Percentiles rank a stretch among this genome's conserved stretches.
These are phyloP conservation scores for Lycium barbarum DNA, from an alignment of 257 asterid genomes.

Conservation along the genomic window DNA sequence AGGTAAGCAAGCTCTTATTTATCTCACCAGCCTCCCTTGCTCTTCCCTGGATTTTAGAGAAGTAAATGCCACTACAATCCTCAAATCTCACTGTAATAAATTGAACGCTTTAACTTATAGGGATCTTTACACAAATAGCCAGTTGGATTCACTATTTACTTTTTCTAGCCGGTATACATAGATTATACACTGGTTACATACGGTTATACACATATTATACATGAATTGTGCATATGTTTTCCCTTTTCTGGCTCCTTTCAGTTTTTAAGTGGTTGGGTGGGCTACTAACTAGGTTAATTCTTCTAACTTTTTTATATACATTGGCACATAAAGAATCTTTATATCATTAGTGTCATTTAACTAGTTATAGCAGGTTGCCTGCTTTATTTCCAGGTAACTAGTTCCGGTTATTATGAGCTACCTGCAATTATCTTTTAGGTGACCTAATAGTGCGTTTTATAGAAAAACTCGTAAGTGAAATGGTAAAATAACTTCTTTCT, in stretches of 20 bases:
- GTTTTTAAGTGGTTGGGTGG: no score
- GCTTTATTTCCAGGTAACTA: not conserved
- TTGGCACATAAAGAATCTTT: not conserved
- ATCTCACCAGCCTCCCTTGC: conserved; percentile 81
- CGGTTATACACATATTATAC: no score
- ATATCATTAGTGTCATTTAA: not conserved
- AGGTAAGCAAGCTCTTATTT: conserved; percentile 67
- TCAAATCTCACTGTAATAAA: conserved; percentile 3
- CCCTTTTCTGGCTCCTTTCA: no score
- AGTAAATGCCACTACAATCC: not conserved
- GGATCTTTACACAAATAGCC: no score
- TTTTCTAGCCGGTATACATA: no score
- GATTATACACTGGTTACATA: no score
- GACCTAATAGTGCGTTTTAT: not conserved
- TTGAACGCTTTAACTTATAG: not conserved
- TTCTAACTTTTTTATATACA: no score
- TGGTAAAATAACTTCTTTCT: conserved; percentile 7
- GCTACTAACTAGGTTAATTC: no score
- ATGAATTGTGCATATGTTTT: no score
- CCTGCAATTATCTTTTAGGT: not conserved
- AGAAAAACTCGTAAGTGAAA: not conserved
- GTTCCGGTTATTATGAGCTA: not conserved
- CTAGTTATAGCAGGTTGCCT: not conserved
- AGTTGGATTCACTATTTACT: no score
- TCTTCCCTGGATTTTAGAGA: conserved; percentile 48